Evolutionary conservation across 1,284 basidiomycete species (phyloP), one percentile per base, ranked within the genome.

Genomic region (Austroboletus rostrupii): DNA sequence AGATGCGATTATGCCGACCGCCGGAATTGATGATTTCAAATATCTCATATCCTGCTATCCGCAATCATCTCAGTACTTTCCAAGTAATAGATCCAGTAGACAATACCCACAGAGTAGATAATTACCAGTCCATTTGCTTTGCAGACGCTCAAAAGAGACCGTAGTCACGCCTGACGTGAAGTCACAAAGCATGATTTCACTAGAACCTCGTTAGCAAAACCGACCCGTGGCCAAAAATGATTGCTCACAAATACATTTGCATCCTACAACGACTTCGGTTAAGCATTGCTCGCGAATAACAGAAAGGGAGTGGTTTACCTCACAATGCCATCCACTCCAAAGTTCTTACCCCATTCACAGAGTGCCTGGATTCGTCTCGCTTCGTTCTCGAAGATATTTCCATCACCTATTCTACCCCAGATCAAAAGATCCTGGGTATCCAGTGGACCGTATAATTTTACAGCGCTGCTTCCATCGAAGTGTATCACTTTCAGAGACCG

Each of bases 131-230:
- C 11, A 12, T 26, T 19, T 36, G n/a, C 44, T 47, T 9, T 40
- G 45, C 11, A 70, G 45, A 37, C 67, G 61, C 3, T 51, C 39
- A 35, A 66, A 62, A 8, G 74, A 71, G 16, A 70, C 60, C 9
- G 73, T 45, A 19, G 70, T 61, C 14, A 80, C 56, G 1, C 75
- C 73, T 9, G 65, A 56, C 4, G 64, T 68, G 52, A 79, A 72
- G 56, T 78, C 62, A 54, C 78, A 80, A 5, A 78, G 57, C 74
- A 80, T 78, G 26, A 77, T 66, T 60, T 81, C 78, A 47, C 78
- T 80, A 43, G 48, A 14, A 41, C 6, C n/a, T 19, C 31, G 19
- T 43, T 5, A 51, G 29, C 32, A 48, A 35, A 29, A 45, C 6
- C 3, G 2, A 23, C 11, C 13, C 2, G 26, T 26, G 5, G n/a